phyloP scores from a whole-genome alignment of 2,329 filamentous ascomycete species.

The Trichoderma arundinaceum region DNA sequence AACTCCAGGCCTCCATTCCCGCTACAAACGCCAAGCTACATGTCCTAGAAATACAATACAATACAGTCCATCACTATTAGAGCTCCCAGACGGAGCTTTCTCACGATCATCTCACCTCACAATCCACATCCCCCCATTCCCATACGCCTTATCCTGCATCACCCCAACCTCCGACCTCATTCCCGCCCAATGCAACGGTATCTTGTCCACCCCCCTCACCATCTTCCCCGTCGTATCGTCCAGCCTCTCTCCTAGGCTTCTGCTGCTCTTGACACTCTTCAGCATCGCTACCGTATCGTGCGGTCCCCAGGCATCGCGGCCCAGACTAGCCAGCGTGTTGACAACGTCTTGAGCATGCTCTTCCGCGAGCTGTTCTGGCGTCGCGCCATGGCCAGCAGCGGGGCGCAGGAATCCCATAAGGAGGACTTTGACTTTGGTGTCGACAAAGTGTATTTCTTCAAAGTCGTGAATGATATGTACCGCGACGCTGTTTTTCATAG shows the following conservation, averaged over 20 bases:
- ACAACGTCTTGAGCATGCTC: constrained; percentile 50
- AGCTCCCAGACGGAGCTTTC: neutral
- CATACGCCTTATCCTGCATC: constrained; percentile 56
- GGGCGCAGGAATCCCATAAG: constrained; percentile 65
- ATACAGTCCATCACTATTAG: neutral
- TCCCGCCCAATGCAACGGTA: constrained; percentile 65
- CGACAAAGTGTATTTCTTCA: constrained; percentile 49
- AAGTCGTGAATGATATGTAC: constrained; percentile 62
- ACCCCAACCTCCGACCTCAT: constrained; percentile 58
- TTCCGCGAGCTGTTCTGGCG: constrained; percentile 38
- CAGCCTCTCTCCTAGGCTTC: constrained; percentile 53
- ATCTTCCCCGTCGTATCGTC: constrained; percentile 55
- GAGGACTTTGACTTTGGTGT: constrained; percentile 56
- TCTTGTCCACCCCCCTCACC: constrained; percentile 61
- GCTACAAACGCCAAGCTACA: neutral
- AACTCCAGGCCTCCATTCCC: neutral
- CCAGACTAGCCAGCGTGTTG: constrained; percentile 54
- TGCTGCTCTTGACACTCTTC: constrained; percentile 48
- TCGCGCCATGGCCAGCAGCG: constrained; percentile 31
- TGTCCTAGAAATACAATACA: neutral
- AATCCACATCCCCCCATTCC: constrained; percentile 58
- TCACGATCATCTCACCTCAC: constrained; percentile 33
- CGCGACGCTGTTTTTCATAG: constrained; percentile 56
- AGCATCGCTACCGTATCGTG: constrained; percentile 47
- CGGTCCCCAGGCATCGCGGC: constrained; percentile 53